Evolutionary conservation across 768 basidiomycete genomes (phyloP).

Genomic region (Tubosaeta sp.): DNA sequence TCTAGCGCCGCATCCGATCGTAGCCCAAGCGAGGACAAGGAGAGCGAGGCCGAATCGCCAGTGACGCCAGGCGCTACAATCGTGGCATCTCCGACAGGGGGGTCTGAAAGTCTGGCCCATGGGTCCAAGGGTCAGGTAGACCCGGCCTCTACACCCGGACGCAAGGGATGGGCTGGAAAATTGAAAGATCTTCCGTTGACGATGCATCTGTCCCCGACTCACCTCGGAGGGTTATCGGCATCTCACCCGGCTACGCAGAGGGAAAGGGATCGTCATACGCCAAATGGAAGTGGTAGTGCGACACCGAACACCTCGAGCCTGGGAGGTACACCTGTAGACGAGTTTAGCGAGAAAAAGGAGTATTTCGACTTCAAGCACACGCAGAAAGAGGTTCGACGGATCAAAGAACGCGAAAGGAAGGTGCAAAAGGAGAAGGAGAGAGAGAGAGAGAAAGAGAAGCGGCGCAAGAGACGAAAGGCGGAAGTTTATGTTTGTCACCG

Average conservation of each 20-base stretch:
- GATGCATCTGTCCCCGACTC: slow-evolving; percentile 13
- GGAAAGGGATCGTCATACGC: slow-evolving; percentile 4
- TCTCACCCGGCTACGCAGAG: slow-evolving; percentile 9
- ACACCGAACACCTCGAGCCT: slow-evolving; percentile 18
- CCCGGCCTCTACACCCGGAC: slow-evolving; percentile 4
- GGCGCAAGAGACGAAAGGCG: slow-evolving; percentile 61
- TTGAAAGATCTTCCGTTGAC: slow-evolving; percentile 39
- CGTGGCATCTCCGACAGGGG: slow-evolving; percentile 11
- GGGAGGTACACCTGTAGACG: slow-evolving; percentile 15
- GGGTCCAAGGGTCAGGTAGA: neutral
- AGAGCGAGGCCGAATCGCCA: slow-evolving; percentile 10
- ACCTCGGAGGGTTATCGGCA: slow-evolving; percentile 10
- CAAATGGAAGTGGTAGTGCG: slow-evolving; percentile 14
- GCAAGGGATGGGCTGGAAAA: slow-evolving; percentile 33
- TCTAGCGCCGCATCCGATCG: slow-evolving; percentile 3
- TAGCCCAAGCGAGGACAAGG: neutral
- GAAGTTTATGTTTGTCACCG: slow-evolving; percentile 63
- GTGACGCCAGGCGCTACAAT: slow-evolving; percentile 16
- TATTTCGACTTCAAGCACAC: slow-evolving; percentile 31
- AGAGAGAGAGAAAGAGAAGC: slow-evolving; percentile 33
- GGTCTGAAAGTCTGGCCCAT: slow-evolving; percentile 4
- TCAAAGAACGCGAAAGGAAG: slow-evolving; percentile 23
- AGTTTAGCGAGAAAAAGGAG: slow-evolving; percentile 21
- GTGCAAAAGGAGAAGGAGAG: slow-evolving; percentile 36
- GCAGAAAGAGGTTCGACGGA: slow-evolving; percentile 22